Base-by-base conservation (phyloP, 2,329 filamentous ascomycete genomes). In the Epichloe scottii region DNA sequence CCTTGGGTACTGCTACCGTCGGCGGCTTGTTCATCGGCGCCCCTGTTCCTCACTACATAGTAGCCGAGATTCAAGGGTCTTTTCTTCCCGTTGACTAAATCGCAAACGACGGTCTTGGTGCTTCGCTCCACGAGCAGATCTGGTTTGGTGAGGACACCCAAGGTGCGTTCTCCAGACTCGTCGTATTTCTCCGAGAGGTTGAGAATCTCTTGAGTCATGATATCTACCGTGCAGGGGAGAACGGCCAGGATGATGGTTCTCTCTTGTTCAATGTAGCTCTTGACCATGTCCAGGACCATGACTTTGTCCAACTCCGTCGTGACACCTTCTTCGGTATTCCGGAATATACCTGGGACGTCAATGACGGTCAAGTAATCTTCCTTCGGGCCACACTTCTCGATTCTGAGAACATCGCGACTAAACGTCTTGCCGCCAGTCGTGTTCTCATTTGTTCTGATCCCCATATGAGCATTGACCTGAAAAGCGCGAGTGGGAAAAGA, bases 81-180 rank as follows among this genome's bases (percentile, higher is more conserved):
- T 3, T 67, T 63, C 14, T 68, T 71, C 0, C 72, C 72, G 0
- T 49, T 44, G 0, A 76, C 64, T 0, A 75, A 66, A 4, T 75
- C 65, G 3, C 71, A 60, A 1, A 72, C 62, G 1, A 65, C 65
- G 0, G 63, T 58, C 26, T 71, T 63, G 0, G 63, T 70, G 0
- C 64, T 63, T 0, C 59, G 51, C 46, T 78, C 74, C 0, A 59
- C 60, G 0, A 74, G 71, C 0, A 82, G 63, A 51, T 85, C 81
- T 0, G 78, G 75, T 55, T 84, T 84, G 0, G 80, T 84, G 0
- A 84, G 65, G 0, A 77, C 69, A 0, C 70, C 71, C 7, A 77
- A 58, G 0, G 73, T 77, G 0, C 74, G 55, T 4, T 60, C 54
- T 0, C 73, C 72, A 0, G 64, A 50, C 0, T 68, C 66, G 12